Percentiles rank a stretch among this genome's conserved stretches.
Evolutionary conservation across 2,329 filamentous ascomycete genomes (phyloP).

Genomic region (Periconia sp.): DNA sequence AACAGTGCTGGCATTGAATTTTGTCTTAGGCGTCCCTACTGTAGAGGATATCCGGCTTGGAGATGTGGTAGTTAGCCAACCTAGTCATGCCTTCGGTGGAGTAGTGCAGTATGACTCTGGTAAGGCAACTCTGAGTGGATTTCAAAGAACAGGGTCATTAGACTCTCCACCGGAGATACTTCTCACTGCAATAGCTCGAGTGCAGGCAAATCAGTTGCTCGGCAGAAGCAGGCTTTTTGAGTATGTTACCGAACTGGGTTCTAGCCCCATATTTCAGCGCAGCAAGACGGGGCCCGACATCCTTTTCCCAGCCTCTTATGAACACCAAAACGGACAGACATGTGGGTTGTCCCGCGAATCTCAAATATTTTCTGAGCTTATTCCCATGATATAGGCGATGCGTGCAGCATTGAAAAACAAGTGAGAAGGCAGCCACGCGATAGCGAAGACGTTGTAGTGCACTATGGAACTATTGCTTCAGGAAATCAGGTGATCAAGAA

Average conservation of each 20-base stretch:
- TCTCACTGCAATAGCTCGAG: slow-evolving; percentile 4
- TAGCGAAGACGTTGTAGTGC: not conserved
- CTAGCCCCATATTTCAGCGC: slow-evolving; percentile 6
- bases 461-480: slow-evolving; percentile 7
- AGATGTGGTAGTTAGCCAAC: slow-evolving; percentile 12
- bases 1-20: slow-evolving; percentile 13
- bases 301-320: no score
- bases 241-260: slow-evolving; percentile 1
- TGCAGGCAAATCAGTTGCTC: not conserved
- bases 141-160: slow-evolving; percentile 2
- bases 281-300: not conserved
- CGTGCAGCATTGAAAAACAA: slow-evolving; percentile 5
- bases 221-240: slow-evolving; percentile 3
- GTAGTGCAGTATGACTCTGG: slow-evolving; percentile 10
- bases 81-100: slow-evolving; percentile 3
- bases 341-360: slow-evolving; percentile 4
- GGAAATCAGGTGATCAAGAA: not conserved
- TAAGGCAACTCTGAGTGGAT: not conserved
- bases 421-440: not conserved
- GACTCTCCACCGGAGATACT: slow-evolving; percentile 3
- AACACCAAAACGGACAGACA: not conserved
- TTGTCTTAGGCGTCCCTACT: slow-evolving; percentile 30
- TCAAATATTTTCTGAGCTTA: slow-evolving; percentile 14
- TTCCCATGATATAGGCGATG: slow-evolving; percentile 1
- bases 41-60: slow-evolving; percentile 12